Percentiles rank a stretch among this genome's conserved stretches.
phyloP scores from a whole-genome alignment of 1,284 basidiomycete species.

The Stereum hirsutum region DNA sequence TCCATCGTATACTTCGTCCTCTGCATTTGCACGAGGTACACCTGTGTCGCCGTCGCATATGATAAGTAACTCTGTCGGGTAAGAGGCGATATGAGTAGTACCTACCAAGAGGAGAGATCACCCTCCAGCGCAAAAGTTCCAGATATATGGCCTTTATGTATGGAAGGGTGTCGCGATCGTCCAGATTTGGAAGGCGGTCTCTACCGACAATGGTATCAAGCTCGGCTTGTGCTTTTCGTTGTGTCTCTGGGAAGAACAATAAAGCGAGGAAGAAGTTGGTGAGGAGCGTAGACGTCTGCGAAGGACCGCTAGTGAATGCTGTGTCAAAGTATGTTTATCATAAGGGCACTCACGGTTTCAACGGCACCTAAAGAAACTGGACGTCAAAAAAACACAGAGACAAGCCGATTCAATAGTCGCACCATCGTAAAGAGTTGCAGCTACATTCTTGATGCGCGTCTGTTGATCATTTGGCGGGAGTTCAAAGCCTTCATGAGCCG shows the following conservation, averaged over 20 bases:
- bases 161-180: conserved; percentile 13
- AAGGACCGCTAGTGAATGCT: background rate
- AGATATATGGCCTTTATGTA: conserved; percentile 14
- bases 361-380: too few relatives aligned
- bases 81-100: too few relatives aligned
- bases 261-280: conserved; percentile 15
- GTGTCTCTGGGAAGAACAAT: conserved; percentile 15
- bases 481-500: too few relatives aligned
- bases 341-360: background rate
- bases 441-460: background rate
- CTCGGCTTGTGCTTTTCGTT: conserved; percentile 16
- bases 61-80: too few relatives aligned
- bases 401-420: too few relatives aligned
- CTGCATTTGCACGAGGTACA: conserved; percentile 6
- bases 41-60: too few relatives aligned
- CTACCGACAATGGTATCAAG: conserved; percentile 16
- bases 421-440: too few relatives aligned
- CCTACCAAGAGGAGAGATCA: conserved; percentile 8
- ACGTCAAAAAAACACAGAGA: too few relatives aligned
- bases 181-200: conserved; percentile 14
- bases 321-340: background rate
- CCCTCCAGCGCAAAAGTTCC: conserved; percentile 16
- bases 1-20: conserved; percentile 15
- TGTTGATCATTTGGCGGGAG: background rate
- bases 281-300: background rate